Base-by-base conservation (phyloP, 306 rosid genomes). In the Trifolium pratense region DNA sequence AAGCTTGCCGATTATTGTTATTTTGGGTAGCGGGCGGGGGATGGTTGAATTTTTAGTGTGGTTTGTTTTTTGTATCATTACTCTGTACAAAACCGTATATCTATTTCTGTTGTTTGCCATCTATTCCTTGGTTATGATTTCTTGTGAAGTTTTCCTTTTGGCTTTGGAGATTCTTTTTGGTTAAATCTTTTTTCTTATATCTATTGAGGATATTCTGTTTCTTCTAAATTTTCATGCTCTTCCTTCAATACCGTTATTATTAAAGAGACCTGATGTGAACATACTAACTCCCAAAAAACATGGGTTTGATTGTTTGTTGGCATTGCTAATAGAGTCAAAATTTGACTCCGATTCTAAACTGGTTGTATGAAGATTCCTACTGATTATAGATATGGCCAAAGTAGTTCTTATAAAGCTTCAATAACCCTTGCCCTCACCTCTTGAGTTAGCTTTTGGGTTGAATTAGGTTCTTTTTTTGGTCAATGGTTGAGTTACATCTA, bases 111-210 rank as follows among this genome's bases (percentile, higher is more conserved):
- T 12, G 36, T 56, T 23, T 56, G 34, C 3, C 11, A 25, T 10
- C 32, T 4, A 55, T 21, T 21, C n/a, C 15, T 55, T 55, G 61
- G 62, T 56, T 25, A 23, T 56, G 62, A 23, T 56, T 23, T 23
- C 62, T 56, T 56, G 36, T 56, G 62, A 56, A 36, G 8, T 56
- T 56, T 56, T 56, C 16, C 9, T 56, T 56, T 56, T 23, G 34
- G 34, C 62, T 56, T 14, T 23, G 62, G 34, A 56, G 36, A 23
- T 55, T 55, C 62, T 23, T 23, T 48, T 23, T 56, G 34, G 16
- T 56, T 56, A 56, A 56, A 11, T 23, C 34, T 56, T 12, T 21
- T 23, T 25, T 12, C 7, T 12, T 53, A 11, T 9, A 18, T 53
- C 29, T 53, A 23, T 53, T 23, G 62, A 56, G 62, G 62, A 21